Base-by-base conservation (phyloP, 805 yeast genomes). In the Hanseniaspora taiwanica region DNA sequence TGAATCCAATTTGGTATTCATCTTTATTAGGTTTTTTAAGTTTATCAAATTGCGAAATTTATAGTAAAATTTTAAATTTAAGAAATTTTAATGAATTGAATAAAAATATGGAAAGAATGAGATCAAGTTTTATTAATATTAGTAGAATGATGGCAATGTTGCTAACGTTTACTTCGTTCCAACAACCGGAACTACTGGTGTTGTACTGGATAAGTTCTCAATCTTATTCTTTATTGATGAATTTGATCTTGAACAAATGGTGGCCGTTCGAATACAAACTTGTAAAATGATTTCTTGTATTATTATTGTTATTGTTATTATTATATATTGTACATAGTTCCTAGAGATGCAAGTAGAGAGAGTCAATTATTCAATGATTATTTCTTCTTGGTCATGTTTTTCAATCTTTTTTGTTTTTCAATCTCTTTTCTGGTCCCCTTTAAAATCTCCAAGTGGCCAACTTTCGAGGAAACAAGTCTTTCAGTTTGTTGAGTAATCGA, bases 131-230 rank as follows among this genome's bases (percentile, higher is more conserved):
- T 27, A 68, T 82, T 40, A 84, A 76, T 45, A 52, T 82, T 2
- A 74, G 93, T 2, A 66, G 96, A 50, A 66, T 83, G 46, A 76
- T 89, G 18, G 74, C 82, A 39, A 75, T 86, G 1, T 75, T 83
- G 47, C 65, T 89, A 59, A 84, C 85, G 80, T 86, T 85, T 4
- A 65, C 86, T 16, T 69, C 94, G 0, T 73, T 86, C 32, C 91
- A 86, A 51, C 93, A 94, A 0, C 94, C 97, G 0, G 65, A 78
- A 21, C 84, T 93, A 0, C 62, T 87, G 27, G 74, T 80, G 0
- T 55, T 85, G n/a, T 89, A 87, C 60, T 89, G 97, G 98, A 69
- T 84, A 23, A 76, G 89, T 36, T 85, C 96, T 0, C 87, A 85
- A 54, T 49, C 69, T 3, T 87, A 68, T 54, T 86, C 96, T 2